Conservation (phyloP, 2,329 filamentous ascomycete genomes). For the Phialemonium atrogriseum region DNA sequence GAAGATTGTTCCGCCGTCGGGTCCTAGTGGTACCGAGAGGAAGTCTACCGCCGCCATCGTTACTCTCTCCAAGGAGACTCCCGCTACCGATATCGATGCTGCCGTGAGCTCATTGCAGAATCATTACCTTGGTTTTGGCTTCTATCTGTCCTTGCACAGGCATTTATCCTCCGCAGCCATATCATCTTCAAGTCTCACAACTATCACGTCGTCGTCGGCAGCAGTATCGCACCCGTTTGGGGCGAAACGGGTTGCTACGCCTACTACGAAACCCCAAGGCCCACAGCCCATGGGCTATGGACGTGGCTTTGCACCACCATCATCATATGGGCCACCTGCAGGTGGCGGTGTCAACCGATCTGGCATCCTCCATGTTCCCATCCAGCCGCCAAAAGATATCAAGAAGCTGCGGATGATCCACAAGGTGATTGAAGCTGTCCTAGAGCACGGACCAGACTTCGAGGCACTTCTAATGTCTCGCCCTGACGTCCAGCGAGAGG, state of each 20-base stretch:
- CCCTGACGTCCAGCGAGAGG: conserved; percentile 72
- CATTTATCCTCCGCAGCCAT: conserved; percentile 74
- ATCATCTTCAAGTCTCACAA: conserved; percentile 22
- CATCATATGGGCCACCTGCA: conserved; percentile 48
- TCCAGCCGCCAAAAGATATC: conserved; percentile 69
- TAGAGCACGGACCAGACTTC: conserved; percentile 77
- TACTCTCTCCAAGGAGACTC: conserved; percentile 70
- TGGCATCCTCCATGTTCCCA: conserved; percentile 56
- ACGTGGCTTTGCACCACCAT: conserved; percentile 67
- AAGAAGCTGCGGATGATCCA: conserved; percentile 78
- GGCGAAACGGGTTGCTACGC: conserved; percentile 59
- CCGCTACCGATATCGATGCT: conserved; percentile 74
- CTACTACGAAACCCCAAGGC: conserved; percentile 20
- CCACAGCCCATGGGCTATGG: conserved; percentile 34
- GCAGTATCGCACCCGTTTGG: conserved; percentile 61
- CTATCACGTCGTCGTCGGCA: conserved; percentile 36
- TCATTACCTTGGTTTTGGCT: conserved; percentile 76
- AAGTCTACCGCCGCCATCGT: conserved; percentile 73
- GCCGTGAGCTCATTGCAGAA: conserved; percentile 73
- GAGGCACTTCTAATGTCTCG: conserved; percentile 88
- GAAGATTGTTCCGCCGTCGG: conserved; percentile 53
- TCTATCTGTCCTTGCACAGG: conserved; percentile 70
- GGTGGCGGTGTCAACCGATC: conserved; percentile 33
- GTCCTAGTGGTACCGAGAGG: conserved; percentile 49
- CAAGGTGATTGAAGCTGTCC: conserved; percentile 71